phyloP scores from a whole-genome alignment of 345 rosid genomes.

The Mercurialis annua region DNA sequence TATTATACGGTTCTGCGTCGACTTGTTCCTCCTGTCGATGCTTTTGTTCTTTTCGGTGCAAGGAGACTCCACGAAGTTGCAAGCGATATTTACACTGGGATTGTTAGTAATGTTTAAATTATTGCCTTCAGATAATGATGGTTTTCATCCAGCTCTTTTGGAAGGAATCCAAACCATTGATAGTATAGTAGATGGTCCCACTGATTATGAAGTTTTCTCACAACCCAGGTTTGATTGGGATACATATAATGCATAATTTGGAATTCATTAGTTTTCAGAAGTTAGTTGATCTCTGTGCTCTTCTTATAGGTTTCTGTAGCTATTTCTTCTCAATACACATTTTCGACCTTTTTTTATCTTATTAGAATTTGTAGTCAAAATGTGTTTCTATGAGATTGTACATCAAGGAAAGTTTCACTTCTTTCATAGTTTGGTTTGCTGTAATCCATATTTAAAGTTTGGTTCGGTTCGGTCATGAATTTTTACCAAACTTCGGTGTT shows the following conservation, averaged over 20 bases:
- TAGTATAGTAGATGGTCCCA: constrained; percentile 70
- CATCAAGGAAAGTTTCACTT: too few relatives aligned
- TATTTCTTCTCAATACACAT: too few relatives aligned
- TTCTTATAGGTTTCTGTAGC: neutral
- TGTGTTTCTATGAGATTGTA: too few relatives aligned
- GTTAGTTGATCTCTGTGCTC: constrained; percentile 16
- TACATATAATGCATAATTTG: constrained; percentile 39
- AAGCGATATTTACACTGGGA: constrained; percentile 92
- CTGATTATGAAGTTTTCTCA: constrained; percentile 85
- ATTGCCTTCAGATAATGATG: constrained; percentile 67
- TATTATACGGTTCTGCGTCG: constrained; percentile 81
- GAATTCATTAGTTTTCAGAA: constrained; percentile 17
- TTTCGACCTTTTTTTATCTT: too few relatives aligned
- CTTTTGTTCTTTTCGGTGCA: constrained; percentile 81
- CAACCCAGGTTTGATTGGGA: constrained; percentile 97
- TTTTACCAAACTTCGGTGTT: too few relatives aligned
- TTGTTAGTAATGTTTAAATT: constrained; percentile 78
- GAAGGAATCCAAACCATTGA: constrained; percentile 72
- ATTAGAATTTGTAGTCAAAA: too few relatives aligned
- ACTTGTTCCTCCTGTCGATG: constrained; percentile 82
- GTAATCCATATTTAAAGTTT: too few relatives aligned
- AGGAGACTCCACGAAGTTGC: constrained; percentile 94
- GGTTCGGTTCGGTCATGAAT: too few relatives aligned
- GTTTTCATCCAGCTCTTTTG: constrained; percentile 64
- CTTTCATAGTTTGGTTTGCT: too few relatives aligned